These are phyloP conservation scores for Fusarium sp. DNA, from an alignment of 2,329 filamentous ascomycete genomes.

Conservation along the genomic window DNA sequence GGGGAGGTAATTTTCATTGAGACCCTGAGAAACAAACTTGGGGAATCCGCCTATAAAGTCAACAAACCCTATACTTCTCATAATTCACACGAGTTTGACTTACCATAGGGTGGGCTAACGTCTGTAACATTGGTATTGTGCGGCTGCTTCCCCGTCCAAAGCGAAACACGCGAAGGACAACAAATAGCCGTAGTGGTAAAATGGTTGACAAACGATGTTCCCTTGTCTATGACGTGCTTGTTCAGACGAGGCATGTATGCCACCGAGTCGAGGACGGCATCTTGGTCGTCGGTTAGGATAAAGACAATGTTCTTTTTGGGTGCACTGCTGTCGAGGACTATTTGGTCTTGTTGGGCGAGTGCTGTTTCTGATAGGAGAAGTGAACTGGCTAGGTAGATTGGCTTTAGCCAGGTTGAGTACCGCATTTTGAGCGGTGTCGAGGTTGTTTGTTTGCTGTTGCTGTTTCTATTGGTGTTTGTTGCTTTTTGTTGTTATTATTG, in stretches of 20 bases:
- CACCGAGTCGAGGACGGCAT: slow-evolving; percentile 70
- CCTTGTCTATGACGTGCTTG: slow-evolving; percentile 68
- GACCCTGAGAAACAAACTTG: slow-evolving; percentile 73
- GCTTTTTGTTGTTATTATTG: neutral
- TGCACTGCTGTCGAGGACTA: neutral
- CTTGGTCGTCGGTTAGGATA: slow-evolving; percentile 77
- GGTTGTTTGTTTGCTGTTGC: neutral
- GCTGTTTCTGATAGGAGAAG: neutral
- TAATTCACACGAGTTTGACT: slow-evolving; percentile 3
- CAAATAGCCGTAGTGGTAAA: slow-evolving; percentile 76
- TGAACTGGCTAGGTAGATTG: slow-evolving; percentile 5
- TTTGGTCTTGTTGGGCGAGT: neutral
- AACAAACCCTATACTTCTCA: slow-evolving; percentile 2
- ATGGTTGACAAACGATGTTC: slow-evolving; percentile 71
- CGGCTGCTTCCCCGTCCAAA: slow-evolving; percentile 74
- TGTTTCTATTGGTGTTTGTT: neutral
- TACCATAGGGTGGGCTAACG: slow-evolving; percentile 64
- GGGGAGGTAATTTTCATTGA: slow-evolving; percentile 76
- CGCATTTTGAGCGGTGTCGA: slow-evolving; percentile 13
- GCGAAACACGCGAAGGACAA: slow-evolving; percentile 74
- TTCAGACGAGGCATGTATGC: slow-evolving; percentile 70
- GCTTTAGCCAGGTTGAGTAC: slow-evolving; percentile 12
- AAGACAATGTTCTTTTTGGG: slow-evolving; percentile 69
- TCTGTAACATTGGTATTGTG: slow-evolving; percentile 80
- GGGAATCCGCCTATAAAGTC: slow-evolving; percentile 61